Evolutionary conservation across 768 basidiomycete genomes (phyloP), one percentile per base, ranked within the genome.

Genomic region (Coprinellus micaceus): DNA sequence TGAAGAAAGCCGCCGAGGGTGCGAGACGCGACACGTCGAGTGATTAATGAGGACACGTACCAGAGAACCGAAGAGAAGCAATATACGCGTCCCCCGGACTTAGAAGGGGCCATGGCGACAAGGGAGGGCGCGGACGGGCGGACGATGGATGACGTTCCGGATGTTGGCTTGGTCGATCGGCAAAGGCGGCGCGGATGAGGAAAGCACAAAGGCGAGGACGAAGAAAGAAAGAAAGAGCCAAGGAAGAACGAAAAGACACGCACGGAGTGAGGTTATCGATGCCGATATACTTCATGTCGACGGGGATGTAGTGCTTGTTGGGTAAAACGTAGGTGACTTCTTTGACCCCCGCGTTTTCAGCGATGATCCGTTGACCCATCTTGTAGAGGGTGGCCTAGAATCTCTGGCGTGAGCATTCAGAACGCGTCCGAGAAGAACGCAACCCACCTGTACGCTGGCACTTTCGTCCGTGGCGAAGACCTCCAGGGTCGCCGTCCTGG

Each of bases 301-400:
- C 91, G 0, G 91, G 89, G 62, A 97, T 82, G 69, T 96, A 98
- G 67, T 97, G 95, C 73, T 94, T 92, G 77, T 98, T 98, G 1
- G 96, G 95, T 2, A 97, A 78, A 41, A 73, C 70, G 71, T 96
- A 97, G 13, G 79, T 77, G 29, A 91, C 87, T 2, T 70, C 70
- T 41, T 77, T 66, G 12, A 97, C 77, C 2, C 74, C 74, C 2
- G 69, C 68, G 63, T 92, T 88, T 67, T 89, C 84, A 1, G 71
- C 71, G 26, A 97, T 72, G 60, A 98, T 77, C 1, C 79, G 77
- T 59, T 89, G 81, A 0, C 80, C 91, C 85, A 95, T 95, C 74
- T 89, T 90, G 80, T 86, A 95, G 50, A 96, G 74, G 25, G 94
- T 97, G 9, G 95, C 95, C 90, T 97, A 29, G n/a, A n/a, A n/a